A percentile compares a stretch with the other conserved stretches of the same genome.
These are phyloP conservation scores for Phytophthora cactorum DNA, from an alignment of 352 stramenopile genomes.

Conservation along the genomic window DNA sequence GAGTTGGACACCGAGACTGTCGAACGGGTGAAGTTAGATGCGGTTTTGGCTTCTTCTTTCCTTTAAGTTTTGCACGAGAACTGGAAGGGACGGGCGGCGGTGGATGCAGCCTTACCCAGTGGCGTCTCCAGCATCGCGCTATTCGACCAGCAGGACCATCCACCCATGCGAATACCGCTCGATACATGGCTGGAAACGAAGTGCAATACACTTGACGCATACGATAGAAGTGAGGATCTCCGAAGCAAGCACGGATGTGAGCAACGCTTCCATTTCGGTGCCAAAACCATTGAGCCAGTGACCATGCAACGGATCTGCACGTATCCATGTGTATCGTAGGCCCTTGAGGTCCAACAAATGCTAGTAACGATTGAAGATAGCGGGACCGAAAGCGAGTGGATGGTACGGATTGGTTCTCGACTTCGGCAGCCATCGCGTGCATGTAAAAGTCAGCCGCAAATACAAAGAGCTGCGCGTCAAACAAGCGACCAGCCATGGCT, in stretches of 20 bases:
- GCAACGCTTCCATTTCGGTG: neutral
- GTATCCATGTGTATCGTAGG: conserved; percentile 17
- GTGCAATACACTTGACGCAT: conserved; percentile 38
- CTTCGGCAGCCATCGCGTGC: conserved; percentile 6
- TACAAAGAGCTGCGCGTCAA: conserved; percentile 38
- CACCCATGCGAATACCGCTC: conserved; percentile 44
- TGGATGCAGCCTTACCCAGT: conserved; percentile 4
- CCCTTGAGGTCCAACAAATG: conserved; percentile 29
- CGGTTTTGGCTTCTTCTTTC: conserved; percentile 13
- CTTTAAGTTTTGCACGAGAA: conserved; percentile 6
- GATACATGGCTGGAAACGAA: conserved; percentile 46
- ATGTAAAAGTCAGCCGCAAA: conserved; percentile 48
- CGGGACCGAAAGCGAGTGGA: conserved; percentile 31
- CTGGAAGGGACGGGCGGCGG: neutral
- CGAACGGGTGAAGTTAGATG: neutral
- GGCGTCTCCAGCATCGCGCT: conserved; percentile 38
- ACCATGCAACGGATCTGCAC: conserved; percentile 38
- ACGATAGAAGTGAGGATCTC: conserved; percentile 38
- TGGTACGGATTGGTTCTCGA: conserved; percentile 1
- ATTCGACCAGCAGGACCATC: conserved; percentile 40
- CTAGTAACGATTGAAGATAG: conserved; percentile 34
- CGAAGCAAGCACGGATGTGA: conserved; percentile 17
- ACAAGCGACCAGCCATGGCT: conserved; percentile 37
- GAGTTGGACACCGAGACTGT: conserved; percentile 4
- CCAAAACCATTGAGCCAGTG: conserved; percentile 30